Base-by-base conservation (phyloP, 257 asterid species). In the Perilla frutescens region DNA sequence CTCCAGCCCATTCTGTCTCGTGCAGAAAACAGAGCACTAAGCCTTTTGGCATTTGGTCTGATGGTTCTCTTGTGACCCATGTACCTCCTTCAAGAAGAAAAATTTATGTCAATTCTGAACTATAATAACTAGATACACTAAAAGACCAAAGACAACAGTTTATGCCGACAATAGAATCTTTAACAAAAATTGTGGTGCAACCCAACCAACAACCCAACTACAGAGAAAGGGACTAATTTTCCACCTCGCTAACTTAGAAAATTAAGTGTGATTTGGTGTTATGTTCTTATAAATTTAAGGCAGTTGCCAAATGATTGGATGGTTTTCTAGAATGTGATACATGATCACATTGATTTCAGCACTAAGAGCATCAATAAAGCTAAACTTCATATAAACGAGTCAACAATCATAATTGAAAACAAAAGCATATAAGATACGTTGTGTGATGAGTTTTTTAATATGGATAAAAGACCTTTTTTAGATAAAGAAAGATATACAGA, bases 1-100 rank as follows among this genome's bases (percentile, higher is more conserved):
- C 72, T 80, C 98, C 98, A 92, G 43, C 83, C 92, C 96, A 92
- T 90, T 81, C 82, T 85, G 66, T 85, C 83, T 29, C 92, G 81
- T 66, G 80, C 83, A 48, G 83, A 73, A 54, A 95, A 92, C 78
- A 92, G 67, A 8, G 92, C 78, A 62, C 97, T 92, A 43, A 95
- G 97, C 96, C 90, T 87, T 78, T 92, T 95, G 4, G 98, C 96
- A 64, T 95, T 95, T 4, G 99, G 99, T 83, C 97, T 79, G 80
- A 95, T 89, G 43, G 99, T 95, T 73, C 98, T 89, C 87, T 90
- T 95, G 79, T 90, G 99, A 66, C 98, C 97, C 90, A 86, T 84
- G 62, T 95, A 95, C 90, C 99, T 84, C 98, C 99, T 95, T 57
- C 77, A 75, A 65, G 58, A 81, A 70, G 40, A 62, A 79, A 79